phyloP scores from a whole-genome alignment of 768 basidiomycete species.

The Naganishia antarctica region DNA sequence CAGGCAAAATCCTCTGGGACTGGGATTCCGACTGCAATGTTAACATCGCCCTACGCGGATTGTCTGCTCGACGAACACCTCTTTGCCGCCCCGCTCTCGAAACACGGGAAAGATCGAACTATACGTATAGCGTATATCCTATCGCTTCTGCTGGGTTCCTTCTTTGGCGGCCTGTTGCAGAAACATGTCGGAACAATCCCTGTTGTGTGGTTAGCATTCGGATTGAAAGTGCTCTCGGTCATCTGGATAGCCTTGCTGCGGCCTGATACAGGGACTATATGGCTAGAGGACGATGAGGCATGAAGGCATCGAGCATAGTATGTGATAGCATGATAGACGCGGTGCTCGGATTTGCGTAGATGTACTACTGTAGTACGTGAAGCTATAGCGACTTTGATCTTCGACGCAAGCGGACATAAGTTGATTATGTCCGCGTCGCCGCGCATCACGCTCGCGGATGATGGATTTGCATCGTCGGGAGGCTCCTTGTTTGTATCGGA shows the following conservation, averaged over 20 bases:
- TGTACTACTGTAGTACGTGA: no score
- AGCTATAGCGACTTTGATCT: no score
- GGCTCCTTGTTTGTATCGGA: conserved; percentile 24
- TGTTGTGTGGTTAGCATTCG: conserved; percentile 7
- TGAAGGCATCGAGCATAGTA: no score
- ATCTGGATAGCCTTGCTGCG: conserved; percentile 11
- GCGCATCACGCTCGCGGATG: no score
- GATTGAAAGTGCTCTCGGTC: background rate
- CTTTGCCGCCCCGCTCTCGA: conserved; percentile 3
- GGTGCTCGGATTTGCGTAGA: no score
- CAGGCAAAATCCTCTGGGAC: conserved; percentile 17
- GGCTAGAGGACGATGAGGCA: conserved; percentile 2
- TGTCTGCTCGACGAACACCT: conserved; percentile 19
- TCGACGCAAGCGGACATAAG: no score
- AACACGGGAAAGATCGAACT: conserved; percentile 1
- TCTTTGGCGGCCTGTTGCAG: conserved; percentile 10
- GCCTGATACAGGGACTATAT: background rate
- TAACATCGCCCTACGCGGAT: conserved; percentile 13
- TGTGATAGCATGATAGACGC: no score
- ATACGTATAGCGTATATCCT: conserved; percentile 8
- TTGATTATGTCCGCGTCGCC: no score
- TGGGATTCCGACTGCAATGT: conserved; percentile 13
- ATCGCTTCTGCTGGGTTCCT: conserved; percentile 1
- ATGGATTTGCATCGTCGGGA: background rate
- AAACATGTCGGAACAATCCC: conserved; percentile 2